Base-by-base conservation (phyloP, 148 eudicot genomes). In the Spergularia bocconei region DNA sequence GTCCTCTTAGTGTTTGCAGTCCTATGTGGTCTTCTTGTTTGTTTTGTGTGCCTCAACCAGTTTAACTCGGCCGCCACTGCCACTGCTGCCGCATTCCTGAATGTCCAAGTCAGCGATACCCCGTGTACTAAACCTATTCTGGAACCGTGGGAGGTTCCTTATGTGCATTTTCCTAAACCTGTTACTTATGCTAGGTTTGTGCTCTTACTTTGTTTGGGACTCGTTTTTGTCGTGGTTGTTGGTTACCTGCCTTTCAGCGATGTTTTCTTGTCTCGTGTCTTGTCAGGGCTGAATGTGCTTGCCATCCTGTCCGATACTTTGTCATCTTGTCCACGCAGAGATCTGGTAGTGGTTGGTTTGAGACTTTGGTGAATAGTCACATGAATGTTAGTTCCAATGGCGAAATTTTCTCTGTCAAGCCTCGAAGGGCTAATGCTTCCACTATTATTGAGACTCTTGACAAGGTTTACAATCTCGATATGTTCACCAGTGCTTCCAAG, bases 281-380 rank as follows among this genome's bases (percentile, higher is more conserved):
- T 52, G 56, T 48, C 71, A 90, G 98, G 89, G 90, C 79, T n/a
- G 98, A 89, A 66, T 93, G 98, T 79, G 87, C 83, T 6, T 91
- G 96, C 87, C 81, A 87, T 78, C 98, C 98, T 64, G 98, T 93
- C 48, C 87, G 98, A 66, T 83, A 71, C 63, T 93, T 91, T 79
- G 98, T 91, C 57, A 93, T 93, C 60, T 17, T 91, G 73, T 93
- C 98, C 12, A 88, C 89, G 12, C 98, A 93, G 80, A 89, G 98
- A 78, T 93, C 98, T 0, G 98, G 98, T 17, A 93, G 96, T 78
- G 98, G 98, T 71, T 93, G 96, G 98, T 93, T 93, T 79, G 98
- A 93, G 83, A 93, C 96, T 44, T 86, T 93, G 78, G 68, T 93
- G 36, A 93, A 93, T 56, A 93, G 96, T 80, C 98, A 93, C 81